These are phyloP conservation scores for Macadamia integrifolia DNA, from an alignment of 164 flowering plant species.

Conservation along the genomic window DNA sequence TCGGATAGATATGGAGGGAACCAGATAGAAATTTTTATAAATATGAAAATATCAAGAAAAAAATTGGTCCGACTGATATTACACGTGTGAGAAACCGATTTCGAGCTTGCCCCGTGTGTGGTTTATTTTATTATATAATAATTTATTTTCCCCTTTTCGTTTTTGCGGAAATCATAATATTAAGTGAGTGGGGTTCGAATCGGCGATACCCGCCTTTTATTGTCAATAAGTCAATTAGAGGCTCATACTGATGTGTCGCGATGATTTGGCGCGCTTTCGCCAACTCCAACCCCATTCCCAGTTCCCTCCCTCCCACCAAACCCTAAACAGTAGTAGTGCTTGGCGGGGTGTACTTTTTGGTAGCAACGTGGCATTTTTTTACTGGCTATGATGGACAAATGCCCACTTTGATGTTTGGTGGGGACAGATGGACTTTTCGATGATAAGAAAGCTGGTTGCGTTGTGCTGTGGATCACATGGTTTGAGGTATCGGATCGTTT, in stretches of 20 bases:
- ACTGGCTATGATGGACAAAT: neutral
- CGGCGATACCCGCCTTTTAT: conserved; percentile 21
- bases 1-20: conserved; percentile 97
- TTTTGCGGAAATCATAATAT: too few relatives aligned
- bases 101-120: too few relatives aligned
- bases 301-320: neutral
- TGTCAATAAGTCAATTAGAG: neutral
- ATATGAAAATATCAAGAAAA: conserved; percentile 1
- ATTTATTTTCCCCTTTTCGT: too few relatives aligned
- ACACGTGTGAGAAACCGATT: too few relatives aligned
- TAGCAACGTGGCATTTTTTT: neutral
- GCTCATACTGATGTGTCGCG: neutral
- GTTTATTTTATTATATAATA: too few relatives aligned
- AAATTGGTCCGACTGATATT: too few relatives aligned
- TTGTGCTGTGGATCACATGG: too few relatives aligned
- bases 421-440: neutral
- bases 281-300: neutral
- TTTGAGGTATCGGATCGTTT: too few relatives aligned
- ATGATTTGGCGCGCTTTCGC: conserved; percentile 17
- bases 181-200: conserved; percentile 9
- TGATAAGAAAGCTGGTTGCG: neutral
- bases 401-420: neutral
- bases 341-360: neutral
- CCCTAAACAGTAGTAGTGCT: conserved; percentile 4
- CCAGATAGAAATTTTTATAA: conserved; percentile 10